phyloP scores from a whole-genome alignment of 768 basidiomycete species.

The Leccinum subtestaceum region DNA sequence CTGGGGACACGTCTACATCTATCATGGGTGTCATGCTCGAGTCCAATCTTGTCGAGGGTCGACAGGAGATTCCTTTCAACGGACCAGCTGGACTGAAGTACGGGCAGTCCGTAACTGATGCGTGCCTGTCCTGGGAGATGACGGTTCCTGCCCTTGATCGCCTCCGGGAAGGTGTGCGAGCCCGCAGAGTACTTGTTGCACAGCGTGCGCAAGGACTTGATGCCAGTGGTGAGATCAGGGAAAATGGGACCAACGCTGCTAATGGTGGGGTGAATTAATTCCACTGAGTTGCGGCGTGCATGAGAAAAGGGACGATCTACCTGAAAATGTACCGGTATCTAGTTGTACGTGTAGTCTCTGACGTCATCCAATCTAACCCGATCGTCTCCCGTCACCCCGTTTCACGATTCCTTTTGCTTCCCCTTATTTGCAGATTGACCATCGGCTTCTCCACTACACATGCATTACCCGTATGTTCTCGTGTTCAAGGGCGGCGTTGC shows the following conservation, averaged over 20 bases:
- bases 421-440: background rate
- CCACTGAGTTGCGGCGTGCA: background rate
- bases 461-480: background rate
- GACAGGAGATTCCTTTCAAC: conserved; percentile 75
- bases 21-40: conserved; percentile 98
- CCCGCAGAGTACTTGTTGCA: conserved; percentile 55
- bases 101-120: conserved; percentile 86
- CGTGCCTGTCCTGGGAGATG: conserved; percentile 87
- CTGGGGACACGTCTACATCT: conserved; percentile 61
- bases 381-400: background rate
- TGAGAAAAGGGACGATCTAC: background rate
- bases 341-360: background rate
- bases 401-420: background rate
- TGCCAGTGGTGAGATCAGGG: conserved; percentile 8
- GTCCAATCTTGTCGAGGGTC: conserved; percentile 84
- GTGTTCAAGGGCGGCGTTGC: background rate
- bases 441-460: background rate
- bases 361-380: conserved; percentile 6
- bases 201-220: conserved; percentile 22
- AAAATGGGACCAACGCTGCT: background rate
- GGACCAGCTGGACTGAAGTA: conserved; percentile 75
- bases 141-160: conserved; percentile 81
- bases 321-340: background rate
- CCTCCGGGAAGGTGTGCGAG: conserved; percentile 83
- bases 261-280: conserved; percentile 19